These are phyloP conservation scores for Chlorella sp. DNA, from an alignment of 139 green algal genomes.

Conservation along the genomic window DNA sequence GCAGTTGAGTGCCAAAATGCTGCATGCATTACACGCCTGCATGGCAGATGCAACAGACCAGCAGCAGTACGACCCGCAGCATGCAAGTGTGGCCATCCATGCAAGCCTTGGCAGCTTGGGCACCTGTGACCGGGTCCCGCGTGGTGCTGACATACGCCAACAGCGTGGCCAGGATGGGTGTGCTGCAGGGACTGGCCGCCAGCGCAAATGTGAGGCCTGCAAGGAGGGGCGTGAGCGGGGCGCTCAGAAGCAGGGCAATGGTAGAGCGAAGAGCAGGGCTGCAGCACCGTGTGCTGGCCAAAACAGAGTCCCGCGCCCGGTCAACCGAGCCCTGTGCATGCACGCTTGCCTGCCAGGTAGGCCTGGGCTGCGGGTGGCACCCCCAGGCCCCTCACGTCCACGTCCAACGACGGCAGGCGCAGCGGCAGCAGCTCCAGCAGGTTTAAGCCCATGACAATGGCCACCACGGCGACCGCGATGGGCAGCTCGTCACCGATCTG, in stretches of 20 bases:
- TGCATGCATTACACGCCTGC: too few species aligned
- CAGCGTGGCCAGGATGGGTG: slow-evolving; percentile 94
- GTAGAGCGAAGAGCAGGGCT: too few species aligned
- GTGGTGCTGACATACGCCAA: slow-evolving; percentile 90
- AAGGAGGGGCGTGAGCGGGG: too few species aligned
- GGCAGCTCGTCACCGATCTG: slow-evolving; percentile 45
- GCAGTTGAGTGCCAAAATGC: too few species aligned
- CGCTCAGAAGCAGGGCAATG: too few species aligned
- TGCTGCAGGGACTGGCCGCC: slow-evolving; percentile 95
- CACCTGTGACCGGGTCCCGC: slow-evolving; percentile 52
- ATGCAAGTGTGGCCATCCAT: too few species aligned
- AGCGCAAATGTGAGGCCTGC: slow-evolving; percentile 95
- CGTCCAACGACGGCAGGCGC: slow-evolving; percentile 81
- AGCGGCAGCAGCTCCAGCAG: slow-evolving; percentile 90
- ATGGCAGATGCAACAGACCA: too few species aligned
- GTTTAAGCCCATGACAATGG: slow-evolving; percentile 95
- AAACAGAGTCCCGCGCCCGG: too few species aligned
- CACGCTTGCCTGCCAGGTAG: slow-evolving; percentile 71
- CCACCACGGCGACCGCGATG: slow-evolving; percentile 70
- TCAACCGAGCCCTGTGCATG: too few species aligned
- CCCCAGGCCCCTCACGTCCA: slow-evolving; percentile 71
- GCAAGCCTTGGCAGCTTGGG: not conserved
- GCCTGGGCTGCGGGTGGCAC: slow-evolving; percentile 70
- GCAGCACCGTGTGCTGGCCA: too few species aligned
- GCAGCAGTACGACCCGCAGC: too few species aligned